Conservation (phyloP, 202 grass and related monocot genomes). For the Zizania palustris region DNA sequence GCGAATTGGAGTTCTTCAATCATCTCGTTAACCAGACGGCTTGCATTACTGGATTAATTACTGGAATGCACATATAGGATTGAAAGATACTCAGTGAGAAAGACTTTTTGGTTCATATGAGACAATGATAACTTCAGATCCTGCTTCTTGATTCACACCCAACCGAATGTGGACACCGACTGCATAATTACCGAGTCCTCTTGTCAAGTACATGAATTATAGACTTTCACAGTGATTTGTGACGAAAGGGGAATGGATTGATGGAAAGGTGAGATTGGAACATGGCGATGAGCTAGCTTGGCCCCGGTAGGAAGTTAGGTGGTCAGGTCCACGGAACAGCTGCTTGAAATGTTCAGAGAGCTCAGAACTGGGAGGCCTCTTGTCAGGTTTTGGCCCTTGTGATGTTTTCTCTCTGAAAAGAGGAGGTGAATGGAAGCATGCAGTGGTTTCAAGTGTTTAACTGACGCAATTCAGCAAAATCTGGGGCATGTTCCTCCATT, state of each 20-base stretch:
- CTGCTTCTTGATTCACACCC: no score
- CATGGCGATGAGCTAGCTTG: neutral
- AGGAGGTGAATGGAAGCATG: no score
- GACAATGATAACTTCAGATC: conserved; percentile 2
- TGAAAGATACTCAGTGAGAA: conserved; percentile 22
- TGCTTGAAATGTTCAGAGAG: neutral
- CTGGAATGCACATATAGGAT: conserved; percentile 53
- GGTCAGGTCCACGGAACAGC: neutral
- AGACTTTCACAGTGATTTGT: conserved; percentile 14
- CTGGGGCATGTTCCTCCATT: no score
- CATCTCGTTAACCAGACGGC: neutral
- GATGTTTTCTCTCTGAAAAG: neutral
- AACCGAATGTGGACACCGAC: neutral
- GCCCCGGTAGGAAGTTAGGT: conserved; percentile 4
- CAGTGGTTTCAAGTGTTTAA: no score
- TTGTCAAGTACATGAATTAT: neutral
- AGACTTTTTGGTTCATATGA: conserved; percentile 6
- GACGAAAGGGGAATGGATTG: neutral
- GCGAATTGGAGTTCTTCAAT: conserved; percentile 30
- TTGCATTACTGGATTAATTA: conserved; percentile 12
- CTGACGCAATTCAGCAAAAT: no score
- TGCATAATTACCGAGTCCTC: neutral
- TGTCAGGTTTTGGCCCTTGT: conserved; percentile 12
- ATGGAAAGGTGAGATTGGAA: conserved; percentile 17
- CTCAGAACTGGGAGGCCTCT: neutral